Evolutionary conservation across 2,329 filamentous ascomycete species (phyloP).

Genomic region (Colletotrichum tropicicola): DNA sequence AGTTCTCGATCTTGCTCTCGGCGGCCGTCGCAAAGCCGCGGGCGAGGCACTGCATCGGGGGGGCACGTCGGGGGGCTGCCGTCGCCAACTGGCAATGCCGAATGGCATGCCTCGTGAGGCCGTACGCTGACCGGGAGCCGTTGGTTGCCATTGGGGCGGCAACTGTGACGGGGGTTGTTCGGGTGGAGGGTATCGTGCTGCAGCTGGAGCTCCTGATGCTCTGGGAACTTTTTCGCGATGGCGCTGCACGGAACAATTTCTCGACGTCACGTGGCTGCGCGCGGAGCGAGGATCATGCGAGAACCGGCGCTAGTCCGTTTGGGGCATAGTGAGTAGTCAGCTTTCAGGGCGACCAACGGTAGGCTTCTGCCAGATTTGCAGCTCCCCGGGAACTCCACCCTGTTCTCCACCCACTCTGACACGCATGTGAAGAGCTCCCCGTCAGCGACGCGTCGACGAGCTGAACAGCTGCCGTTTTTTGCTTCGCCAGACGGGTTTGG

Average conservation of each 20-base stretch:
- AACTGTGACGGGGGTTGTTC: background rate
- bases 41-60: conserved; percentile 16
- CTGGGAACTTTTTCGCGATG: conserved; percentile 30
- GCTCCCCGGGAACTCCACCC: background rate
- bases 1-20: conserved; percentile 20
- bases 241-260: conserved; percentile 27
- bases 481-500: too few relatives aligned
- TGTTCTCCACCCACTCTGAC: conserved; percentile 11
- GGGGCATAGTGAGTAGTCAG: background rate
- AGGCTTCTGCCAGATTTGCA: background rate
- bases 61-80: conserved; percentile 1
- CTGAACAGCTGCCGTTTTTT: too few relatives aligned
- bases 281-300: conserved; percentile 24
- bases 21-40: conserved; percentile 22
- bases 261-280: conserved; percentile 26
- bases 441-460: conserved; percentile 22
- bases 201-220: conserved; percentile 21
- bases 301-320: background rate
- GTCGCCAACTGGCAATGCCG: conserved; percentile 26
- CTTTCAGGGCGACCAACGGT: background rate
- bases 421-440: conserved; percentile 16
- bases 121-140: conserved; percentile 26
- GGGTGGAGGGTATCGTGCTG: conserved; percentile 3
- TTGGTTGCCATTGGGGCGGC: conserved; percentile 27
- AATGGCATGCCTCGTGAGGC: conserved; percentile 27